Conservation (phyloP, 352 stramenopile species). For the Globisporangium cylindrosporum region DNA sequence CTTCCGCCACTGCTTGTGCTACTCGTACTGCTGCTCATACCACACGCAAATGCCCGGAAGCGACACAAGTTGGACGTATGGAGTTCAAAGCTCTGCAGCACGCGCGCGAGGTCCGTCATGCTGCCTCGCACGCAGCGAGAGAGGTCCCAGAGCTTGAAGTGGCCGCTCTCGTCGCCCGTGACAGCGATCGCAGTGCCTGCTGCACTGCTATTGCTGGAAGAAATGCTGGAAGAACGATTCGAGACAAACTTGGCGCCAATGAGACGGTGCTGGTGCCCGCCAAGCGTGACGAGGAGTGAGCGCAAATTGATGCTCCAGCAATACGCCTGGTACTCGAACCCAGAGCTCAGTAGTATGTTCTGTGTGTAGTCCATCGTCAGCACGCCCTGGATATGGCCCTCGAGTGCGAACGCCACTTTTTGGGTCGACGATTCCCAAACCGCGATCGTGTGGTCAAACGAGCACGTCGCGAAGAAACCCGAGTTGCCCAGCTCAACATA, state of each 20-base stretch:
- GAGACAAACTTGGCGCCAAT: conserved; percentile 70
- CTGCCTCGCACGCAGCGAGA: conserved; percentile 42
- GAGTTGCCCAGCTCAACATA: conserved; percentile 52
- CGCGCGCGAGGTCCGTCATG: conserved; percentile 27
- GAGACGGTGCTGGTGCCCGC: conserved; percentile 64
- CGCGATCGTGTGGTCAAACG: conserved; percentile 74
- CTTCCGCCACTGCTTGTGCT: neutral
- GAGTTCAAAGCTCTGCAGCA: conserved; percentile 53
- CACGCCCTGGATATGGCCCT: conserved; percentile 62
- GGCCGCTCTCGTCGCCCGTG: conserved; percentile 64
- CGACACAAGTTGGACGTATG: conserved; percentile 40
- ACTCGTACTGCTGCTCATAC: conserved; percentile 6
- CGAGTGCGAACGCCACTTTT: conserved; percentile 51
- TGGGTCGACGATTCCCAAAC: conserved; percentile 61
- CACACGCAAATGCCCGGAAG: conserved; percentile 40
- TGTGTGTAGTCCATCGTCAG: conserved; percentile 59
- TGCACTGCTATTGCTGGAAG: neutral
- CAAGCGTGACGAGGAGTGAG: conserved; percentile 48
- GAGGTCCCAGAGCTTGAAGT: conserved; percentile 84
- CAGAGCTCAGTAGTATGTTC: conserved; percentile 59
- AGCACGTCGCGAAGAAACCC: conserved; percentile 63
- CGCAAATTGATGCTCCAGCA: conserved; percentile 64
- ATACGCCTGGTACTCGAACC: conserved; percentile 82
- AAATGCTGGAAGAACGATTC: neutral
- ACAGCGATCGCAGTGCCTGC: conserved; percentile 29